Evolutionary conservation across 140 eudicot species (phyloP), one percentile per base, ranked within the genome.

Genomic region (Oenanthe javanica): DNA sequence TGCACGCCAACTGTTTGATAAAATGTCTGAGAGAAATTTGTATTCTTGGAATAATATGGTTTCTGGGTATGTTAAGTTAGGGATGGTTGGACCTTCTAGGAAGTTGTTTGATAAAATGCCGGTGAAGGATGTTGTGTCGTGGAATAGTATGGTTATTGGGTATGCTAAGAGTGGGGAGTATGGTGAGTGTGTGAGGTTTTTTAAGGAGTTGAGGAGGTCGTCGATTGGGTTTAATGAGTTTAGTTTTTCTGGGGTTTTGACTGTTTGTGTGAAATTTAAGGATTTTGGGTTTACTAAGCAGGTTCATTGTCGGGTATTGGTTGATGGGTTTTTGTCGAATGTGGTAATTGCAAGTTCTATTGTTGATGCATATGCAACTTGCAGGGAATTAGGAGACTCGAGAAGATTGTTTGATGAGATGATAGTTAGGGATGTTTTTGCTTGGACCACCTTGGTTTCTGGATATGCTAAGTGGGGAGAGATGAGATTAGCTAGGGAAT

Each of bases 31-130:
- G 14, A 87, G 88, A 80, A 91, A 91, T 81, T 79, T 91, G 87
- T 91, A 84, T 76, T 88, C 89, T n/a, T 91, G 97, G 98, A 93
- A 93, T 51, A 86, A 84, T 78, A 89, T 89, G 89, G 86, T 93
- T 42, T 89, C 93, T 25, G 98, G 98, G 87, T 93, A 93, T 81
- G 89, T 88, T 23, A 88, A 89, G 83, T 80, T 83, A 51, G 85
- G 97, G 72, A 88, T 91, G 97, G 80, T 91, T 77, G 77, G 76
- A 46, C 87, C 90, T 1, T 94, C 97, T 11, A 83, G 85, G 82
- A 81, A 79, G 54, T 70, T 93, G 82, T 93, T 93, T 78, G 90
- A 88, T 81, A 83, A 19, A 81, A 91, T 91, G 95, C 82, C 72
- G 45, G 90, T 85, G 15, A 91, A 83, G 81, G 96, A 93, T 70